Conservation (phyloP, 257 asterid genomes). For the Agastache rugosa region DNA sequence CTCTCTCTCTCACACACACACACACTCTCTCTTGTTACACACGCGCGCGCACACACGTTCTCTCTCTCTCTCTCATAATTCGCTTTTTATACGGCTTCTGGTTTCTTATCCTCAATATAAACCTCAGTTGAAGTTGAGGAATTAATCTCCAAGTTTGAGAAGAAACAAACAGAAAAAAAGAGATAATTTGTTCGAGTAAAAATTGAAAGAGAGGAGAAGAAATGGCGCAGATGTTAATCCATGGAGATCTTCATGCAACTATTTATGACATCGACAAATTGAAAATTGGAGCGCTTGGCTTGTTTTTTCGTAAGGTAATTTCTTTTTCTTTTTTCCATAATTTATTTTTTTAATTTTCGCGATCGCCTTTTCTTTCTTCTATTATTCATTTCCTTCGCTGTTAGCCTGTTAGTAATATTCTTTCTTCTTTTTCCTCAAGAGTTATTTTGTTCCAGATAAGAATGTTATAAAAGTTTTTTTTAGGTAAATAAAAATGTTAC, state of each 20-base stretch:
- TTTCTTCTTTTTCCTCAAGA: not conserved
- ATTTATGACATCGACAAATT: conserved; percentile 51
- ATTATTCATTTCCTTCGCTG: not conserved
- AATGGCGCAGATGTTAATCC: conserved; percentile 47
- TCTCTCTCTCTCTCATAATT: conserved; percentile 26
- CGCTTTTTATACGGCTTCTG: not conserved
- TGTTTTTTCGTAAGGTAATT: conserved; percentile 45
- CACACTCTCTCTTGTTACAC: not conserved
- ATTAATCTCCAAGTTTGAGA: not conserved
- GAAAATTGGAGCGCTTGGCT: conserved; percentile 32
- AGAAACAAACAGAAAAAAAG: not conserved
- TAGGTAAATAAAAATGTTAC: too few relatives aligned
- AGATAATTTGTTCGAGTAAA: not conserved
- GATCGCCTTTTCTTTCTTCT: not conserved
- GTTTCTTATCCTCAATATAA: conserved; percentile 11
- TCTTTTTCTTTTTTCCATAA: not conserved
- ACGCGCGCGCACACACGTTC: not conserved
- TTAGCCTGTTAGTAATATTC: too few relatives aligned
- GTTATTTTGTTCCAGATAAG: too few relatives aligned
- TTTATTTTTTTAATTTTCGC: too few relatives aligned
- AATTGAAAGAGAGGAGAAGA: not conserved
- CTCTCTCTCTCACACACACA: not conserved
- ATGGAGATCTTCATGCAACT: conserved; percentile 59
- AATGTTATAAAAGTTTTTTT: too few relatives aligned
- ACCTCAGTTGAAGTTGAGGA: not conserved